Evolutionary conservation across 805 yeast species (phyloP).

Genomic region (Isabelozyma rhagii): DNA sequence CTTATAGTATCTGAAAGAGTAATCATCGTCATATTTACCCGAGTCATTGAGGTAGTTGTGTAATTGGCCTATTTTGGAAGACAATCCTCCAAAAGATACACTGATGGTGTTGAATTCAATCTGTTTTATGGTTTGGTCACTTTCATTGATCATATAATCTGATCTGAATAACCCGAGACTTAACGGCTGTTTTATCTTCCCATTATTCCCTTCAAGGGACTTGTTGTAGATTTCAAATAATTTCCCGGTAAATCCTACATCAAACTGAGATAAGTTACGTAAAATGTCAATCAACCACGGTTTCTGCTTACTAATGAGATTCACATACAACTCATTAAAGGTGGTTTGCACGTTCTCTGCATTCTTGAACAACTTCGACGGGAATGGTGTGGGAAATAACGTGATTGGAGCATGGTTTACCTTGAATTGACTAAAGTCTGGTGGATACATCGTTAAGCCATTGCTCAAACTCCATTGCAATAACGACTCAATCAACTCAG

Average conservation of each 20-base stretch:
- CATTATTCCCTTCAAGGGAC: conserved; percentile 44
- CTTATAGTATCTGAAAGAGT: conserved; percentile 41
- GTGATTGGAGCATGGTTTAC: conserved; percentile 84
- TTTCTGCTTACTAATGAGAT: conserved; percentile 51
- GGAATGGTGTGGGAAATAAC: conserved; percentile 85
- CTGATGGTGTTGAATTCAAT: conserved; percentile 96
- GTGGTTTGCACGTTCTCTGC: conserved; percentile 64
- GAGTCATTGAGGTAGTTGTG: conserved; percentile 63
- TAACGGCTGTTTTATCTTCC: conserved; percentile 54
- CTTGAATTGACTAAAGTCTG: conserved; percentile 41
- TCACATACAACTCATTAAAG: conserved; percentile 74
- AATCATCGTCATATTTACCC: conserved; percentile 52
- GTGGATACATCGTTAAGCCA: conserved; percentile 82
- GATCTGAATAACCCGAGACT: conserved; percentile 85
- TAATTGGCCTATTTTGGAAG: conserved; percentile 71
- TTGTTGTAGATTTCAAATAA: conserved; percentile 58
- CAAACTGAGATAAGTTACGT: conserved; percentile 53
- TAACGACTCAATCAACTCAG: conserved; percentile 41
- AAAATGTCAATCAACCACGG: conserved; percentile 64
- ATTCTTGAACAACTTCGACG: conserved; percentile 58
- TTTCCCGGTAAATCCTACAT: conserved; percentile 77
- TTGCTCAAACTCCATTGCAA: conserved; percentile 76
- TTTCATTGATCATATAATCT: conserved; percentile 68
- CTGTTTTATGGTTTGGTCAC: conserved; percentile 62
- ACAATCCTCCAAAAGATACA: conserved; percentile 91